phyloP scores from a whole-genome alignment of 192 early-diverging fungal species.

The Rhizoclosmatium globosum region DNA sequence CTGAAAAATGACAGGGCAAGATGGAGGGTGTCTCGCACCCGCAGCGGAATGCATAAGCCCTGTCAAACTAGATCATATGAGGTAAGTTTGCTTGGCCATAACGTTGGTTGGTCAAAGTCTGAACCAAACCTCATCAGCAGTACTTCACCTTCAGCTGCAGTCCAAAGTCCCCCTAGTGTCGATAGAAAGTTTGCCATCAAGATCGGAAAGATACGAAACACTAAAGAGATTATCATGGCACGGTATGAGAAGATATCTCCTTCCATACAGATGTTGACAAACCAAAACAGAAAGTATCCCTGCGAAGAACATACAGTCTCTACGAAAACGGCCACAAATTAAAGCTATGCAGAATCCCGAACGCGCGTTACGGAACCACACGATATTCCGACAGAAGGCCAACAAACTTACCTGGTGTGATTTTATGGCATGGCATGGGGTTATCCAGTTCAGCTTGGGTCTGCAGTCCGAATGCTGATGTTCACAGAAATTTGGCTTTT shows the following conservation, averaged over 20 bases:
- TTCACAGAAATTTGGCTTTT: slow-evolving; percentile 75
- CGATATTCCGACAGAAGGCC: slow-evolving; percentile 13
- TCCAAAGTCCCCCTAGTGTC: not conserved
- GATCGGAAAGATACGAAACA: slow-evolving; percentile 8
- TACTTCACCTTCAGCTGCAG: not conserved
- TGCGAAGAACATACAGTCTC: slow-evolving; percentile 80
- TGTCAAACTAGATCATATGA: not conserved
- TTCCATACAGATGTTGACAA: not conserved
- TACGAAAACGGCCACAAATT: slow-evolving; percentile 80
- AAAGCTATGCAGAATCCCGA: slow-evolving; percentile 76
- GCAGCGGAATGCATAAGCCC: slow-evolving; percentile 1
- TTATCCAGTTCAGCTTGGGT: slow-evolving; percentile 95
- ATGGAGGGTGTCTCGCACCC: not conserved
- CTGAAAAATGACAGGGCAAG: too few species aligned
- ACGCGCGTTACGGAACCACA: slow-evolving; percentile 15
- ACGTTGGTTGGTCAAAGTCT: too few species aligned
- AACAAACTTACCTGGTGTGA: slow-evolving; percentile 78
- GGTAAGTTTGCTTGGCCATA: too few species aligned
- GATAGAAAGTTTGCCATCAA: slow-evolving; percentile 20
- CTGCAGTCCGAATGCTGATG: slow-evolving; percentile 77
- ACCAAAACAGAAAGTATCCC: slow-evolving; percentile 65
- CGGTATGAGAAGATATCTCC: not conserved
- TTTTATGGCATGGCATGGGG: slow-evolving; percentile 94
- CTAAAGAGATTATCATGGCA: slow-evolving; percentile 21
- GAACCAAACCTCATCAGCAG: not conserved